Evolutionary conservation across 495 filamentous ascomycete species (phyloP), one percentile per base, ranked within the genome.

Genomic region (Stereocaulon alpinum): DNA sequence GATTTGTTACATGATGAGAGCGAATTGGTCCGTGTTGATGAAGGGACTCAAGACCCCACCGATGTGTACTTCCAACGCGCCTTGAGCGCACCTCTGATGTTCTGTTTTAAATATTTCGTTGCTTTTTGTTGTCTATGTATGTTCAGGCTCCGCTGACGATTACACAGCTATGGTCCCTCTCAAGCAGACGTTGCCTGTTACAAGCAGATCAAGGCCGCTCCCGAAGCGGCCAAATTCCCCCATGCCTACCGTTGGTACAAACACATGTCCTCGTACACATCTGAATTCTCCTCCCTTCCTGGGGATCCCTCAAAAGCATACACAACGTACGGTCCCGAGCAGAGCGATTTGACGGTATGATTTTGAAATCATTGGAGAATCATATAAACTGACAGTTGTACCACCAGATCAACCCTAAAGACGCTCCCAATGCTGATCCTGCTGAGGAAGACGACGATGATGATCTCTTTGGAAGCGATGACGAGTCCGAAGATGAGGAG

Each of bases 21-120:
- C 67, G 82, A 71, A 85, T 89, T 94, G 89, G 91, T 95, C 91
- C 91, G 91, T 96, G 91, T 95, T 95, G 81, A 90, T 84, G 88
- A 96, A 87, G 86, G 86, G 91, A 85, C 80, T 89, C 90, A 95
- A 95, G 90, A 94, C 87, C 86, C 85, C 87, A 82, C 77, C 80
- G 71, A 82, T 84, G 91, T 92, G 80, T 90, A 91, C 79, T 82
- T 76, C 75, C 81, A 79, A 82, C 77, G 87, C 79, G 78, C 86
- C 77, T 73, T 55, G 73, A 78, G 82, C 86, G 88, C 87, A 87
- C 72, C 81, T 89, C 89, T 95, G 89, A 95, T 67, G 56, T 61
- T 40, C 20, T 61, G 32, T 18, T 58, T 29, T 47, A 6, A 9
- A 40, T 22, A 7, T n/a, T 29, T 30, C 0, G 11, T 44, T 22